Percentiles rank a stretch among this genome's conserved stretches.
Evolutionary conservation across 495 filamentous ascomycete genomes (phyloP).

Genomic region (Talaromyces thailandensis): DNA sequence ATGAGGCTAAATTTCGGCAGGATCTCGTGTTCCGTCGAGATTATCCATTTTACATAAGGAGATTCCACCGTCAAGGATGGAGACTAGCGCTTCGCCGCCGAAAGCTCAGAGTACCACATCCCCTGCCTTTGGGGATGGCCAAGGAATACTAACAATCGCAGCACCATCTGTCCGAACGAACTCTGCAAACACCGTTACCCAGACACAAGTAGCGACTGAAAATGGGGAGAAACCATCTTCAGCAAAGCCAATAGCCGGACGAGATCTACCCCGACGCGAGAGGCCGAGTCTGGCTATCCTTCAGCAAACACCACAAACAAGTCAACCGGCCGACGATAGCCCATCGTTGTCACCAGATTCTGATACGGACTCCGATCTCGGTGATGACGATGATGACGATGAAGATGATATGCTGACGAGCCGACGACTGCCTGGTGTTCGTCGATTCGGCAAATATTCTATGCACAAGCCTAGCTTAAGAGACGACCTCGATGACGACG

Average conservation of each 20-base stretch:
- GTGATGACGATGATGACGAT: constrained; percentile 43
- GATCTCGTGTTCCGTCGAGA: constrained; percentile 47
- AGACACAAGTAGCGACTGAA: constrained; percentile 10
- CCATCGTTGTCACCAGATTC: constrained; percentile 18
- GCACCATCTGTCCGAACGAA: constrained; percentile 34
- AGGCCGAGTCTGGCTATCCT: constrained; percentile 15
- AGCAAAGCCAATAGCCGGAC: constrained; percentile 22
- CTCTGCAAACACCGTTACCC: constrained; percentile 48
- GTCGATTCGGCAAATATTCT: constrained; percentile 32
- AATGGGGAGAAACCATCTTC: constrained; percentile 27
- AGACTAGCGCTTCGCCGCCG: background rate
- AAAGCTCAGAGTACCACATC: background rate
- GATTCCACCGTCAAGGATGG: constrained; percentile 32
- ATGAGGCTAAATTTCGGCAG: constrained; percentile 18
- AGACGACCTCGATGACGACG: constrained; percentile 39
- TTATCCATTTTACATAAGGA: constrained; percentile 57
- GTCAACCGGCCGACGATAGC: constrained; percentile 23
- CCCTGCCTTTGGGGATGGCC: background rate
- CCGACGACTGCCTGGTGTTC: constrained; percentile 18
- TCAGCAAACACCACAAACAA: constrained; percentile 17
- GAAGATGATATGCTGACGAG: constrained; percentile 14
- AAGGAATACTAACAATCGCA: background rate
- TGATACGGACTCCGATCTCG: constrained; percentile 32
- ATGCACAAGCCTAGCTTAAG: constrained; percentile 23
- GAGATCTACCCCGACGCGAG: constrained; percentile 22